Evolutionary conservation across 1,284 basidiomycete species (phyloP), one percentile per base, ranked within the genome.

Genomic region (Cryptococcus neoformans): DNA sequence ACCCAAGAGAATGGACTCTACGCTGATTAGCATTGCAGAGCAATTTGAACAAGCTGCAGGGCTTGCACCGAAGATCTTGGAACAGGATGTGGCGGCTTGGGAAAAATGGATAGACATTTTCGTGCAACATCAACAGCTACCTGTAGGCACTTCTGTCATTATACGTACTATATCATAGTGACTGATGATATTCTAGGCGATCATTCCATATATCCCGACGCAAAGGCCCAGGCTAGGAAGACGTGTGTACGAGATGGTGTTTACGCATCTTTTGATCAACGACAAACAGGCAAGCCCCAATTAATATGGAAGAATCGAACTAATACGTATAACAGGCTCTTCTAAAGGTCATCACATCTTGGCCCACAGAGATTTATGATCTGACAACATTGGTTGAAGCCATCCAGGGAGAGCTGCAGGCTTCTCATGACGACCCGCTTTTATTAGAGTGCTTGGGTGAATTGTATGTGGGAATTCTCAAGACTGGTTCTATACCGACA

Each of bases 81-180:
- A 84, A 0, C 83, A 85, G 39, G 85, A 97, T 66, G 79, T 82
- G 4, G 85, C 85, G 63, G 83, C 84, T 14, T 99, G 96, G 96
- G 94, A 98, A 73, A 85, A 89, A 67, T 96, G 90, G 88, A 90
- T 98, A 72, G 95, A 96, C 70, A 80, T 86, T 8, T 98, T 96
- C 70, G 89, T 89, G 0, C 87, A 94, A 73, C 85, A 88, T 66
- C 83, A 85, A 38, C 86, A 92, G 59, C 79, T 98, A 16, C 85
- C 89, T 67, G 90, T 90, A 60, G 50, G 81, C 69, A 42, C 17
- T 36, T 41, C 9, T 49, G 28, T 46, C 53, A 36, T 44, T 42
- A 28, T 28, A 28, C 28, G 3, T 4, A 28, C 28, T 28, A 28
- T 28, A 28, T 48, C 47, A 7, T 40, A n/a, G 14, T 40, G n/a